Conservation (phyloP, 2,329 filamentous ascomycete genomes). For the Macroventuria anomochaeta region DNA sequence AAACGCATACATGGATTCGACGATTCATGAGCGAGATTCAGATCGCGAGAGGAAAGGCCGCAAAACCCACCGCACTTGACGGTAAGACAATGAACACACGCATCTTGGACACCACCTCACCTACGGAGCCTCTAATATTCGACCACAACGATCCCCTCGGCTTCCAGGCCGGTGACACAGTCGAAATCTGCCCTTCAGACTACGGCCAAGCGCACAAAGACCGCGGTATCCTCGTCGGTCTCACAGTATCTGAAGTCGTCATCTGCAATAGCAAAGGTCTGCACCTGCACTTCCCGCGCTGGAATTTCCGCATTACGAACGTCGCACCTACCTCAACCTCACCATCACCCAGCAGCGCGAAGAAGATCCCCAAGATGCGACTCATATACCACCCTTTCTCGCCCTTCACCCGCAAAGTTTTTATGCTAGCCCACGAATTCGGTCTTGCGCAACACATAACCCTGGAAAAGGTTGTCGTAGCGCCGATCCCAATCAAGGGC, state of each 20-base stretch:
- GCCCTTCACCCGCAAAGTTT: conserved; percentile 40
- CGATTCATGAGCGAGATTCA: conserved; percentile 62
- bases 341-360: not conserved
- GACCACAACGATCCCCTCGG: conserved; percentile 61
- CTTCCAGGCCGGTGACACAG: conserved; percentile 60
- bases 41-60: conserved; percentile 47
- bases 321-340: not conserved
- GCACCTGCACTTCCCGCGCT: conserved; percentile 49
- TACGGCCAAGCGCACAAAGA: conserved; percentile 42
- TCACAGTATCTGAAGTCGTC: conserved; percentile 37
- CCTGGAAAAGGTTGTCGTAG: conserved; percentile 41
- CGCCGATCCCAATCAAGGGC: conserved; percentile 34
- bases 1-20: conserved; percentile 68
- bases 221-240: conserved; percentile 35
- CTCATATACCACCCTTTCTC: conserved; percentile 42
- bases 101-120: conserved; percentile 53
- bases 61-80: conserved; percentile 52
- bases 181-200: conserved; percentile 52
- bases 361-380: conserved; percentile 30
- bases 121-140: conserved; percentile 54
- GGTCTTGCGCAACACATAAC: conserved; percentile 31
- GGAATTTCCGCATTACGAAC: conserved; percentile 45
- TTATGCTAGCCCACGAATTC: conserved; percentile 38
- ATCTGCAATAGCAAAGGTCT: conserved; percentile 35
- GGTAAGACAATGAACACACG: conserved; percentile 47